These are phyloP conservation scores for Acorus calamus DNA, from an alignment of 106 monocot genomes.

Conservation along the genomic window DNA sequence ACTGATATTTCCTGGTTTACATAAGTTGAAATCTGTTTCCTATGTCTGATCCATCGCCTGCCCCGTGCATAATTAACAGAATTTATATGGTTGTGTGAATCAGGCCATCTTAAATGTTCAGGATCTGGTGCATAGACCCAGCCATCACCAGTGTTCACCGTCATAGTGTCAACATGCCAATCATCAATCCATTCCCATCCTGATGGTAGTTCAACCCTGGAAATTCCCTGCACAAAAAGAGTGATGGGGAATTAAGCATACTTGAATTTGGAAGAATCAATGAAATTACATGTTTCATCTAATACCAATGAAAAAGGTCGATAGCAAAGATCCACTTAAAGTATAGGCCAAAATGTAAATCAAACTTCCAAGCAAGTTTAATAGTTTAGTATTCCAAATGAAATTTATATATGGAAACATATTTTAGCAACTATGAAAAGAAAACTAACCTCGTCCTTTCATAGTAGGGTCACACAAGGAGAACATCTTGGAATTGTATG, in stretches of 20 bases:
- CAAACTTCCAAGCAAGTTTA: too few species aligned
- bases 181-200: conserved; percentile 89
- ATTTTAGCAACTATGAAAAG: too few species aligned
- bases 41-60: conserved; percentile 83
- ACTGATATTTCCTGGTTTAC: conserved; percentile 29
- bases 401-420: too few species aligned
- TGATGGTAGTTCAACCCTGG: conserved; percentile 34
- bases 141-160: conserved; percentile 41
- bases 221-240: conserved; percentile 30
- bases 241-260: neutral
- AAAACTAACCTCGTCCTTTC: too few species aligned
- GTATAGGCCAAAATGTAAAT: too few species aligned
- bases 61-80: conserved; percentile 44
- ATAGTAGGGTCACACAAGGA: too few species aligned
- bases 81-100: conserved; percentile 25
- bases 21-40: conserved; percentile 29
- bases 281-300: too few species aligned
- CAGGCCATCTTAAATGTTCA: conserved; percentile 68
- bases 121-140: conserved; percentile 78
- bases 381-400: too few species aligned
- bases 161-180: conserved; percentile 68
- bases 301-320: too few species aligned
- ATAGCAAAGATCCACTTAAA: too few species aligned
- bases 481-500: too few species aligned
- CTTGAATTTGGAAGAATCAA: too few species aligned